These are phyloP conservation scores for Whalleya microplaca DNA, from an alignment of 2,329 filamentous ascomycete genomes.

Conservation along the genomic window DNA sequence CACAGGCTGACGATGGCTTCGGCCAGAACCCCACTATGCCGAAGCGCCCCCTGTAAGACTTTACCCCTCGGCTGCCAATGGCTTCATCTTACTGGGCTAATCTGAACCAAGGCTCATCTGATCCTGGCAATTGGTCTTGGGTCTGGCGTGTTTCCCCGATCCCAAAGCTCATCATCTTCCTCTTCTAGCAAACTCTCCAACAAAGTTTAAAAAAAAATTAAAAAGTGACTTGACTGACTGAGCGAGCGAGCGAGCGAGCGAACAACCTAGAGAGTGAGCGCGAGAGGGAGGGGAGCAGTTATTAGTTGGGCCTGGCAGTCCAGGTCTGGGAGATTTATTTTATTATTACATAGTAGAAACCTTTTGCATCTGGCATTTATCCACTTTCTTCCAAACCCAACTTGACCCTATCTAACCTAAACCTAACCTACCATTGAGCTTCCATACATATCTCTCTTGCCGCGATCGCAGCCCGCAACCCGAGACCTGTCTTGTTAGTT, in stretches of 20 bases:
- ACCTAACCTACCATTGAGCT: too few relatives aligned
- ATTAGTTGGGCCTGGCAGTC: constrained; percentile 12
- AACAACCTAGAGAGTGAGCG: constrained; percentile 1
- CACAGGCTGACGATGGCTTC: background rate
- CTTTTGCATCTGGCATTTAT: constrained; percentile 5
- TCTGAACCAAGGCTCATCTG: constrained; percentile 20
- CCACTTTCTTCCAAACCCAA: constrained; percentile 8
- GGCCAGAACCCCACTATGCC: constrained; percentile 23
- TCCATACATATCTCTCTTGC: too few relatives aligned
- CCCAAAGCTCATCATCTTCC: constrained; percentile 20
- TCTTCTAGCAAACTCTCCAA: constrained; percentile 19
- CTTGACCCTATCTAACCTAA: constrained; percentile 2
- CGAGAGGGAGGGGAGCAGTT: constrained; percentile 2
- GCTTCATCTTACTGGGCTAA: constrained; percentile 28
- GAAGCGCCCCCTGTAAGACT: constrained; percentile 27
- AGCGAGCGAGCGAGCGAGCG: background rate
- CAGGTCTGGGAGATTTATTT: constrained; percentile 10
- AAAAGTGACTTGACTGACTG: background rate
- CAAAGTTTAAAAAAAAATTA: constrained; percentile 5
- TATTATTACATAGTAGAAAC: constrained; percentile 15
- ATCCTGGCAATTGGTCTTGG: constrained; percentile 21
- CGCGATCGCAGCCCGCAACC: constrained; percentile 20
- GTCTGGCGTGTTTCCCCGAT: constrained; percentile 30
- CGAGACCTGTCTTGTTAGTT: constrained; percentile 26
- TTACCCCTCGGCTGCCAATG: constrained; percentile 28